phyloP scores from a whole-genome alignment of 2,329 filamentous ascomycete genomes.

The Colletotrichum spinosum region DNA sequence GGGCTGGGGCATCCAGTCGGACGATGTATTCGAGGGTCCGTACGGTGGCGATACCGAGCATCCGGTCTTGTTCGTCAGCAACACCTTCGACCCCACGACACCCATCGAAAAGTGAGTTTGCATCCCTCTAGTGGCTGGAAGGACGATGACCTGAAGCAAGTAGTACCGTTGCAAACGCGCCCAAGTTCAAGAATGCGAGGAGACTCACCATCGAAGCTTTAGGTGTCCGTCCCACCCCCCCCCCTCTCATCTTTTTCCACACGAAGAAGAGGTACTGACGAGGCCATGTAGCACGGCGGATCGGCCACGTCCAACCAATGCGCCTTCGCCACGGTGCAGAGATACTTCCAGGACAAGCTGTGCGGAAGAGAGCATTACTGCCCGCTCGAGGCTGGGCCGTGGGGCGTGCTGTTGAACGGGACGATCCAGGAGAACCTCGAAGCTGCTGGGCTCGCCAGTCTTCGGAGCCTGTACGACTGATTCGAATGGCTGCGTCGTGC shows the following conservation, averaged over 20 bases:
- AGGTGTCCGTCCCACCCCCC: background rate
- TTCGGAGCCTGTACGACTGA: background rate
- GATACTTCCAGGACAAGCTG: slow-evolving; percentile 14
- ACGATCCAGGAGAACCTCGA: slow-evolving; percentile 17
- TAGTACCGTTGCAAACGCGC: slow-evolving; percentile 7
- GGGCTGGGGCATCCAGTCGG: slow-evolving; percentile 9
- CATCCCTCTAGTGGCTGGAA: no score
- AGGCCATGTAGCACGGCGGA: background rate
- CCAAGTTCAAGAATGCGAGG: background rate
- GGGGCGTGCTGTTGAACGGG: background rate
- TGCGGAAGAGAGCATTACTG: slow-evolving; percentile 9
- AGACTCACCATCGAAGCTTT: slow-evolving; percentile 5
- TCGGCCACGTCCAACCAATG: background rate
- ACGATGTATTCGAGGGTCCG: slow-evolving; percentile 11
- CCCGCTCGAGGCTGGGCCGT: slow-evolving; percentile 4
- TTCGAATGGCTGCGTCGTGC: no score
- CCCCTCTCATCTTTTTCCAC: no score
- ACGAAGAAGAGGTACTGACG: no score
- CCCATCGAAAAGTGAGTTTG: slow-evolving; percentile 20
- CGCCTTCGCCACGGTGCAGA: background rate
- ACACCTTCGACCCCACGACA: slow-evolving; percentile 21
- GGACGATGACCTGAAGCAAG: no score
- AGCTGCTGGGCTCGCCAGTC: background rate
- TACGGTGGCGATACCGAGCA: slow-evolving; percentile 7
- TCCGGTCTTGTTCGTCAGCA: slow-evolving; percentile 10